A percentile compares a stretch with the other conserved stretches of the same genome.
Evolutionary conservation across 148 eudicot genomes (phyloP).

Genomic region (Spergularia bocconei): DNA sequence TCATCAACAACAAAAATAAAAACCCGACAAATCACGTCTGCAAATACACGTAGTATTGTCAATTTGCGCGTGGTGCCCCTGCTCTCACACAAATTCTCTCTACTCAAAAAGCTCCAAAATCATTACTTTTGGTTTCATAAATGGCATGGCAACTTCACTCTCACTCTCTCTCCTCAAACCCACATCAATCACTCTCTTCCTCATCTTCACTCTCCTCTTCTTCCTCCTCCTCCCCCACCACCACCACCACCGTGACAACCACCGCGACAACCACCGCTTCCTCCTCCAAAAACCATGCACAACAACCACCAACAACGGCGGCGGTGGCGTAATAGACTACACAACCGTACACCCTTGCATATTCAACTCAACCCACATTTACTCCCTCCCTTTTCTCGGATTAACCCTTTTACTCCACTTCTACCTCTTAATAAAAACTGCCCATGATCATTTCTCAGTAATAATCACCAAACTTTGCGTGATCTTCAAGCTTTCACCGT

Average conservation of each 20-base stretch:
- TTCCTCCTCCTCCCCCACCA: slow-evolving; percentile 23
- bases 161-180: slow-evolving; percentile 20
- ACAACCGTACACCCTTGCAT: slow-evolving; percentile 47
- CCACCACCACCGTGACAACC: slow-evolving; percentile 11
- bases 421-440: slow-evolving; percentile 68
- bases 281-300: slow-evolving; percentile 42
- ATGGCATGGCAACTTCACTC: slow-evolving; percentile 70
- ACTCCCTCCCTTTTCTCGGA: slow-evolving; percentile 53
- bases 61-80: no score
- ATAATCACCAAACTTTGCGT: slow-evolving; percentile 60
- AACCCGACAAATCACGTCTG: neutral
- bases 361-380: slow-evolving; percentile 37
- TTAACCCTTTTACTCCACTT: slow-evolving; percentile 58
- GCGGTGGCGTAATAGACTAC: slow-evolving; percentile 57
- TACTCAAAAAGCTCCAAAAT: no score
- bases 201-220: slow-evolving; percentile 45
- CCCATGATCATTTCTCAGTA: slow-evolving; percentile 60
- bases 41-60: no score
- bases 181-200: slow-evolving; percentile 31
- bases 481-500: slow-evolving; percentile 57
- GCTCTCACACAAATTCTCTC: no score
- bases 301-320: slow-evolving; percentile 16
- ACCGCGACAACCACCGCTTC: slow-evolving; percentile 36
- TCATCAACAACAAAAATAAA: no score
- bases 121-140: neutral